Conservation (phyloP, 1,139 yeast genomes). For the Hansenula sp. region DNA sequence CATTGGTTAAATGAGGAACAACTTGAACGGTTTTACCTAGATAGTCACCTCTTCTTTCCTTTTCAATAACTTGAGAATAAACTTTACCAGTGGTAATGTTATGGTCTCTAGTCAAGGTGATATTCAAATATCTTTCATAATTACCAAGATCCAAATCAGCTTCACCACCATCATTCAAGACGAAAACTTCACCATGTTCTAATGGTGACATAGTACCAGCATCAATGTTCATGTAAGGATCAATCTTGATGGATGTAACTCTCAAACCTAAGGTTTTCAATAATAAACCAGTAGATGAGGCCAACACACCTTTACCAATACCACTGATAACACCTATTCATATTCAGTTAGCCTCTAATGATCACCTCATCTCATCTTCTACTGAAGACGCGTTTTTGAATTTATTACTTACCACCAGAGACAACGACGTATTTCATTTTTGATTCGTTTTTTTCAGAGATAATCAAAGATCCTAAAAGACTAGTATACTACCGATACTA, state of each 20-base stretch:
- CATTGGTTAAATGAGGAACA: conserved; percentile 96
- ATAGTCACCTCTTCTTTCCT: conserved; percentile 95
- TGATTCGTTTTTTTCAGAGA: neutral
- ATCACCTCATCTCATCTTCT: neutral
- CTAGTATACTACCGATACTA: neutral
- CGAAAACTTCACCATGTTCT: conserved; percentile 99
- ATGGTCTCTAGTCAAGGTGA: conserved; percentile 89
- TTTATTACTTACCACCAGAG: conserved; percentile 62
- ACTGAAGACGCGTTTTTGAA: neutral
- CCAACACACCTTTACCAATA: conserved; percentile 95
- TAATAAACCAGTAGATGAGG: conserved; percentile 94
- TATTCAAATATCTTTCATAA: conserved; percentile 93
- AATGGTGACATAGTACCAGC: conserved; percentile 99
- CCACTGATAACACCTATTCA: conserved; percentile 82
- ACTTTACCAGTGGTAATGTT: conserved; percentile 98
- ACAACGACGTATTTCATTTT: conserved; percentile 97
- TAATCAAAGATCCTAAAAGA: neutral
- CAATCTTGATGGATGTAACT: conserved; percentile 96
- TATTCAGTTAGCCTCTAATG: neutral
- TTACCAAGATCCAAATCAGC: conserved; percentile 97
- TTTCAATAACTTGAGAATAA: conserved; percentile 89
- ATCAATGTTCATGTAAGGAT: conserved; percentile 98
- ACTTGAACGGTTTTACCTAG: conserved; percentile 99
- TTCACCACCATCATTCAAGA: conserved; percentile 97
- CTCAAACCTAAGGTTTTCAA: conserved; percentile 91